Evolutionary conservation across 2,329 filamentous ascomycete species (phyloP).

Genomic region (Apiospora pterosperma): DNA sequence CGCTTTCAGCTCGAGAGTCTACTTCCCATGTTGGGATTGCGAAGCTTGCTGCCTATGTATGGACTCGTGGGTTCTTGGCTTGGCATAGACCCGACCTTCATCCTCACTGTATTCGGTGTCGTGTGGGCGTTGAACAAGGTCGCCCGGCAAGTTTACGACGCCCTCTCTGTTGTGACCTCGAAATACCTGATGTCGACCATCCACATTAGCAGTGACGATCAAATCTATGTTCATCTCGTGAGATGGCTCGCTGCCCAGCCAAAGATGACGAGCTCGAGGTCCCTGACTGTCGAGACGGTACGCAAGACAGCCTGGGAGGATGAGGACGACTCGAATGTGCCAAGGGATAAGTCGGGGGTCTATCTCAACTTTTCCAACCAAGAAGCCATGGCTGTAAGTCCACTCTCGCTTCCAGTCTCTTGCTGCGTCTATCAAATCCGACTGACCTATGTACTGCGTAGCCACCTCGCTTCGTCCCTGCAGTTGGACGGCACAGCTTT

Average conservation of each 20-base stretch:
- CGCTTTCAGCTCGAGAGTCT: constrained; percentile 33
- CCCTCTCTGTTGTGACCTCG: constrained; percentile 34
- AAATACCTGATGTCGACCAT: constrained; percentile 49
- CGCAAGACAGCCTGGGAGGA: constrained; percentile 52
- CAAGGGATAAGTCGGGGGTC: constrained; percentile 27
- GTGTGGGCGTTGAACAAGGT: constrained; percentile 44
- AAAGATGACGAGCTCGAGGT: constrained; percentile 46
- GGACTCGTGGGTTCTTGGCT: constrained; percentile 40
- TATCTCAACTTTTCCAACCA: constrained; percentile 60
- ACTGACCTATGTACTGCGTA: constrained; percentile 16
- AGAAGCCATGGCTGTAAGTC: constrained; percentile 44
- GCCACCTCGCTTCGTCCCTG: constrained; percentile 51
- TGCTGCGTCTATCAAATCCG: neutral
- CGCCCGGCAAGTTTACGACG: constrained; percentile 30
- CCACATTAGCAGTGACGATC: constrained; percentile 51
- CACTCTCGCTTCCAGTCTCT: neutral
- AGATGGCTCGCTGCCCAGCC: constrained; percentile 54
- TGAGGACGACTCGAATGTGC: constrained; percentile 28
- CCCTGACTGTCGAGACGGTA: constrained; percentile 53
- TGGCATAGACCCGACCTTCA: constrained; percentile 45
- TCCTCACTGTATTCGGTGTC: constrained; percentile 43
- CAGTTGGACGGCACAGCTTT: constrained; percentile 50
- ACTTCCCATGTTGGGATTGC: constrained; percentile 41
- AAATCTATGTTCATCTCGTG: constrained; percentile 57
- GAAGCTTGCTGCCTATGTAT: constrained; percentile 41